Conservation (phyloP, 2,329 filamentous ascomycete genomes). For the Hirsutella minnesotensis region DNA sequence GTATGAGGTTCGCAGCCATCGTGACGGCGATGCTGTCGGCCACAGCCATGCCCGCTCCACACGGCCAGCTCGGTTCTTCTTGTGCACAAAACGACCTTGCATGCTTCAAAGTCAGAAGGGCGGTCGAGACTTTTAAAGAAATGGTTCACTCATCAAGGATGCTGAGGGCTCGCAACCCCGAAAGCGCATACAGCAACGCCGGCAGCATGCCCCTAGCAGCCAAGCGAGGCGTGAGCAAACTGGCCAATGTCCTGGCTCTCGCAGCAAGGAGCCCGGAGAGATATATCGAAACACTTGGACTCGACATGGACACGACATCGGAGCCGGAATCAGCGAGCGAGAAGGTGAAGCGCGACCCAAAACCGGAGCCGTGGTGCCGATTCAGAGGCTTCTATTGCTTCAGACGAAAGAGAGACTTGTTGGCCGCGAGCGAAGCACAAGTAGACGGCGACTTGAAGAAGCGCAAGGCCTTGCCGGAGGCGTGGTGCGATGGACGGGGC, state of each 20-base stretch:
- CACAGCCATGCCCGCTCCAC: conserved; percentile 8
- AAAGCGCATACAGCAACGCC: conserved; percentile 16
- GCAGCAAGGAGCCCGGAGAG: conserved; percentile 15
- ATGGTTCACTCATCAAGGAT: conserved; percentile 13
- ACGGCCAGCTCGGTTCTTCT: conserved; percentile 7
- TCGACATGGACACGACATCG: conserved; percentile 12
- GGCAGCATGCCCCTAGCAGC: conserved; percentile 24
- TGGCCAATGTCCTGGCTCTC: conserved; percentile 23
- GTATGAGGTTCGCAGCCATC: background rate
- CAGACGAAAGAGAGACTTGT: conserved; percentile 12
- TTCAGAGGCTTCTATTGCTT: conserved; percentile 21
- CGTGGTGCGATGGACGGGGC: too few relatives aligned
- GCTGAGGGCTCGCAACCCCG: conserved; percentile 12
- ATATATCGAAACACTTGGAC: conserved; percentile 20
- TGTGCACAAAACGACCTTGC: background rate
- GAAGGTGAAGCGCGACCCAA: conserved; percentile 11
- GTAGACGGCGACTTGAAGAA: background rate
- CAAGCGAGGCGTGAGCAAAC: conserved; percentile 24
- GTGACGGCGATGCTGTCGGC: conserved; percentile 12
- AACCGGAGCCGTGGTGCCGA: conserved; percentile 20
- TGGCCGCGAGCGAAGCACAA: background rate
- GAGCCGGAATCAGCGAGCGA: conserved; percentile 6
- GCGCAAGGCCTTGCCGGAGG: too few relatives aligned
- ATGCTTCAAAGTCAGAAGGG: conserved; percentile 24
- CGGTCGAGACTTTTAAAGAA: conserved; percentile 8